Percentiles rank a stretch among this genome's conserved stretches.
Evolutionary conservation across 768 basidiomycete genomes (phyloP).

Genomic region (Panaeolus papilionaceus): DNA sequence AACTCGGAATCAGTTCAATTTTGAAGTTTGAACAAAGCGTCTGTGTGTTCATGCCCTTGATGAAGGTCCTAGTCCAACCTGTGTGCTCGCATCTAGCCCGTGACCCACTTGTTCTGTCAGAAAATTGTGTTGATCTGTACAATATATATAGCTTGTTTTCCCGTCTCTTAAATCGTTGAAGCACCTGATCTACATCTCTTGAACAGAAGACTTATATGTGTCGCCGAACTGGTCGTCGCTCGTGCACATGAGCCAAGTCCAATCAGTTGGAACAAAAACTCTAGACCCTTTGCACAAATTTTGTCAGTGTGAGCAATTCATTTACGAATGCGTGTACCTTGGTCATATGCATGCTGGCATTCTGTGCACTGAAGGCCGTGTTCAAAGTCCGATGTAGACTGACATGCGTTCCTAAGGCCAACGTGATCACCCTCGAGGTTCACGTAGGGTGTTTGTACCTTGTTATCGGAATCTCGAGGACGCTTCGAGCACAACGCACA

Average conservation of each 20-base stretch:
- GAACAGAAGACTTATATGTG: no score
- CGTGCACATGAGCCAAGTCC: no score
- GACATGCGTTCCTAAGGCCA: not conserved
- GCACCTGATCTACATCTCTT: no score
- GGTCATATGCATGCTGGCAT: not conserved
- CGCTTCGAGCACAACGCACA: not conserved
- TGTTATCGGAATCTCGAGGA: slow-evolving; percentile 3
- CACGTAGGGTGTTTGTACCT: not conserved
- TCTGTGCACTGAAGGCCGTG: not conserved
- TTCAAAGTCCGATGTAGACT: slow-evolving; percentile 8
- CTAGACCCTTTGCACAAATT: not conserved
- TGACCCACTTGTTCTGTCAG: not conserved
- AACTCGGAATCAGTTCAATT: not conserved
- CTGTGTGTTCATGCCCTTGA: not conserved
- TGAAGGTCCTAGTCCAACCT: not conserved
- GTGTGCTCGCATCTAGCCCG: no score
- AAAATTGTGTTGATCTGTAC: not conserved
- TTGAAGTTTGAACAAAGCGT: not conserved
- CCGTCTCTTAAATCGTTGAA: no score
- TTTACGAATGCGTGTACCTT: not conserved
- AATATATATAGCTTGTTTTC: no score
- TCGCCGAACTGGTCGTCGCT: no score
- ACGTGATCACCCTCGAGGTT: not conserved
- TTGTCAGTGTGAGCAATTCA: not conserved
- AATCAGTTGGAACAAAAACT: no score